These are phyloP conservation scores for Pinus albicaulis DNA, from an alignment of 75 land plant genomes.

Conservation along the genomic window DNA sequence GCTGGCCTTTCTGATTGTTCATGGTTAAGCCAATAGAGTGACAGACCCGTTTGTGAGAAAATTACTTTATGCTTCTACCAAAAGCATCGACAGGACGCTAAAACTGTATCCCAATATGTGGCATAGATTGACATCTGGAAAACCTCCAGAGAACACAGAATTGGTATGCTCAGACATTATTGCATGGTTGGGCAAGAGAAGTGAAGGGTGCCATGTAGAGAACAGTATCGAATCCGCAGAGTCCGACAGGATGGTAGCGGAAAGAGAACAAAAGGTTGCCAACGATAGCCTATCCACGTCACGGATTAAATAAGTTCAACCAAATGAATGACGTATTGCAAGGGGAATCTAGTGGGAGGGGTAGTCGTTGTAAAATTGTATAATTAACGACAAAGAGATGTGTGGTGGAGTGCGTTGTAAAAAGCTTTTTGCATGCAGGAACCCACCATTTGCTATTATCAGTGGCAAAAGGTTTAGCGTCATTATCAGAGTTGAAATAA, in stretches of 20 bases:
- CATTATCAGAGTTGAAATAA: no score
- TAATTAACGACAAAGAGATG: no score
- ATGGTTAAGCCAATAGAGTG: slow-evolving; percentile 78
- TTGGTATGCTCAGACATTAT: slow-evolving; percentile 75
- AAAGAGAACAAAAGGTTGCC: slow-evolving; percentile 1
- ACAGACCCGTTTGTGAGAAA: slow-evolving; percentile 76
- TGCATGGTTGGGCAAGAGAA: slow-evolving; percentile 63
- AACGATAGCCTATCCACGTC: not conserved
- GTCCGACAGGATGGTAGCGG: no score
- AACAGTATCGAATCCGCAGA: no score
- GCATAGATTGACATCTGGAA: slow-evolving; percentile 80
- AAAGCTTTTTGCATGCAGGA: no score
- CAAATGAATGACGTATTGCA: no score
- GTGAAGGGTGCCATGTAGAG: slow-evolving; percentile 4
- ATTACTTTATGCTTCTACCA: slow-evolving; percentile 45
- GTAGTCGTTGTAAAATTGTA: no score
- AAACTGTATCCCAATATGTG: slow-evolving; percentile 91
- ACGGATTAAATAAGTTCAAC: no score
- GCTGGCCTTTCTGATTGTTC: slow-evolving; percentile 72
- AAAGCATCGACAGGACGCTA: slow-evolving; percentile 76
- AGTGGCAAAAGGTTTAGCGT: no score
- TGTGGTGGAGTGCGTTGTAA: no score
- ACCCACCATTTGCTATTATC: no score
- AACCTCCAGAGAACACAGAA: slow-evolving; percentile 62
- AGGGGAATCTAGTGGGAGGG: no score